Evolutionary conservation across 768 basidiomycete genomes (phyloP), one percentile per base, ranked within the genome.

Genomic region (Inosperma sp.): DNA sequence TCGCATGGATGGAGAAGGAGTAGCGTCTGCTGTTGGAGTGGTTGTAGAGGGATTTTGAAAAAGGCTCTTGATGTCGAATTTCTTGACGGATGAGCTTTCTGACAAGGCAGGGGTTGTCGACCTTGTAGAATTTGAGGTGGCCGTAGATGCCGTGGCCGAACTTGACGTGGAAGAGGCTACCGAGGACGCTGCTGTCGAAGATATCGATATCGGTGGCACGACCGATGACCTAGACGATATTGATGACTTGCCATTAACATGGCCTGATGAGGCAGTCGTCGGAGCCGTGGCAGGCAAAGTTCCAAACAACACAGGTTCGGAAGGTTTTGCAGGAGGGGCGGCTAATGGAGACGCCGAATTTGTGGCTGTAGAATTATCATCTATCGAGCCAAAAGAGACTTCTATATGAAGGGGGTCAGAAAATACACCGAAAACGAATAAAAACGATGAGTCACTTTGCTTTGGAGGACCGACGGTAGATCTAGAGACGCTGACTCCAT

Each of bases 371-470:
- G n/a, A 69, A 57, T 77, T 79, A 68, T 90, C 87, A 71, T 91
- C 86, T 77, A 93, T 88, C 40, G 91, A 91, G 60, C 93, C 93
- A 73, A 94, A 93, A 43, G 86, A 87, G 58, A 95, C 84, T 46
- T 79, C 72, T 51, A 83, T 81, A 60, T 78, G 82, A 87, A 55
- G 39, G 10, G 55, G 17, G 45, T 37, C 39, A 53, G 33, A 36
- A 59, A 48, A 46, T 43, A 55, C 37, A 51, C 23, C 37, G 29
- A 39, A 46, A 57, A 37, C 49, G 25, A 41, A 30, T 35, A 13
- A 12, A 52, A n/a, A 36, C 19, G 54, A 62, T 54, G 53, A 66
- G 72, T 56, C 62, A 83, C 86, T 79, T 76, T 80, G 78, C 78
- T 84, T 87, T 69, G 78, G 72, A 49, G 82, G 77, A 54, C 77